Conservation (phyloP, 371 early-diverging fungal species). For the Entomophthora muscae region DNA sequence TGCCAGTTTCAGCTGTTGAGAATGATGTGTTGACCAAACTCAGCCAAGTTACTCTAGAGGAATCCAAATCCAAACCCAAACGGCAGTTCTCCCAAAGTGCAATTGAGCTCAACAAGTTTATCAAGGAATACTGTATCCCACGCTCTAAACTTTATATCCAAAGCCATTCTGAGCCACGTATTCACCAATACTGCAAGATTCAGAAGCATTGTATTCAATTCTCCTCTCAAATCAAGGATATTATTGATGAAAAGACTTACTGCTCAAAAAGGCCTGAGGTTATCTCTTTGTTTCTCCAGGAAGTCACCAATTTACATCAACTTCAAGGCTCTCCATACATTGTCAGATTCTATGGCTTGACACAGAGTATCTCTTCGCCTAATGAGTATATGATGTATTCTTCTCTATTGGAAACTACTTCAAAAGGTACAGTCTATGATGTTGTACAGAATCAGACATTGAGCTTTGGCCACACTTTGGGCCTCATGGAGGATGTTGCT, state of each 20-base stretch:
- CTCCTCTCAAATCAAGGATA: not conserved
- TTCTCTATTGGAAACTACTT: not conserved
- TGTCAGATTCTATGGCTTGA: constrained; percentile 1
- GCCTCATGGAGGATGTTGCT: constrained; percentile 2
- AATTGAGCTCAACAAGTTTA: not conserved
- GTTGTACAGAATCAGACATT: not conserved
- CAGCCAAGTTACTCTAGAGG: not conserved
- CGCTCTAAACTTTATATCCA: not conserved
- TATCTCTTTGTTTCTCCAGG: not conserved
- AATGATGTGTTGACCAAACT: no score
- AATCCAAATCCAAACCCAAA: not conserved
- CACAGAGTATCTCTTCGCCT: not conserved
- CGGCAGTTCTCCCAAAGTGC: not conserved
- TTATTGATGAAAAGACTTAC: constrained; percentile 2
- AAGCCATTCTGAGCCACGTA: not conserved
- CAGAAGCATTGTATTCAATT: not conserved
- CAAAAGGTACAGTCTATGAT: not conserved
- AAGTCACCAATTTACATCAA: not conserved
- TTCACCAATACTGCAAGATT: not conserved
- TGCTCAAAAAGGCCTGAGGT: not conserved
- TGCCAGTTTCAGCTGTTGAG: no score
- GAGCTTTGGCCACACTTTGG: not conserved
- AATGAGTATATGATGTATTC: not conserved
- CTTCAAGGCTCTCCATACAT: constrained; percentile 5
- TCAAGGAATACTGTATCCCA: not conserved